Evolutionary conservation across 305 asterid species (phyloP).

Genomic region (Fraxinus sp.): DNA sequence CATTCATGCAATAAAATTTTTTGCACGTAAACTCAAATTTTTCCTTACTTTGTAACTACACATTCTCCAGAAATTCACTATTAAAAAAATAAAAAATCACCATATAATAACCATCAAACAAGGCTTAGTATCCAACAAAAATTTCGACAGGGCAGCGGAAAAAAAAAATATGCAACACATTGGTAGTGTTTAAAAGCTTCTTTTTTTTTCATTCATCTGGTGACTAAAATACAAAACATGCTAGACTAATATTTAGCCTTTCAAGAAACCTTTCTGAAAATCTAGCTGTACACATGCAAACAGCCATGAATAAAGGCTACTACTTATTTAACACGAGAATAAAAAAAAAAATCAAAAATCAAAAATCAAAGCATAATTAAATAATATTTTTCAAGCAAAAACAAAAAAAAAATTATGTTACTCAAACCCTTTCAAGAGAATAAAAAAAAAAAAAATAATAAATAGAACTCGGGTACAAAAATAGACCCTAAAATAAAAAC

Average conservation of each 20-base stretch:
- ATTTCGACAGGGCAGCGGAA: not conserved
- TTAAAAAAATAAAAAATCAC: too few relatives aligned
- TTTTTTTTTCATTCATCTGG: not conserved
- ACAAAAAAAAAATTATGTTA: too few relatives aligned
- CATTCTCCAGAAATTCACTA: too few relatives aligned
- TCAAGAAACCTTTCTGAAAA: not conserved
- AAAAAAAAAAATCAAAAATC: too few relatives aligned
- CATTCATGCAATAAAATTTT: too few relatives aligned
- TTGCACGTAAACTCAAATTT: too few relatives aligned
- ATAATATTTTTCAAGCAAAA: too few relatives aligned
- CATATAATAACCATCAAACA: too few relatives aligned
- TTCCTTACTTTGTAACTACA: too few relatives aligned
- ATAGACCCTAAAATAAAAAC: not conserved
- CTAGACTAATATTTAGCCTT: not conserved
- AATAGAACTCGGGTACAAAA: not conserved
- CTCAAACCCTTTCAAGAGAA: constrained; percentile 5
- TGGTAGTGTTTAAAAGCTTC: not conserved
- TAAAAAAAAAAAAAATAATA: not conserved
- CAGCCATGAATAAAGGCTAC: not conserved
- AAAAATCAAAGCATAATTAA: too few relatives aligned
- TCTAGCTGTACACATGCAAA: not conserved
- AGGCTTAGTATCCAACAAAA: not conserved
- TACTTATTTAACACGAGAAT: not conserved
- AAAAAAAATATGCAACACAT: not conserved
- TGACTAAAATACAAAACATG: not conserved